Conservation (phyloP, 192 early-diverging fungal species). For the Geranomyces variabilis region DNA sequence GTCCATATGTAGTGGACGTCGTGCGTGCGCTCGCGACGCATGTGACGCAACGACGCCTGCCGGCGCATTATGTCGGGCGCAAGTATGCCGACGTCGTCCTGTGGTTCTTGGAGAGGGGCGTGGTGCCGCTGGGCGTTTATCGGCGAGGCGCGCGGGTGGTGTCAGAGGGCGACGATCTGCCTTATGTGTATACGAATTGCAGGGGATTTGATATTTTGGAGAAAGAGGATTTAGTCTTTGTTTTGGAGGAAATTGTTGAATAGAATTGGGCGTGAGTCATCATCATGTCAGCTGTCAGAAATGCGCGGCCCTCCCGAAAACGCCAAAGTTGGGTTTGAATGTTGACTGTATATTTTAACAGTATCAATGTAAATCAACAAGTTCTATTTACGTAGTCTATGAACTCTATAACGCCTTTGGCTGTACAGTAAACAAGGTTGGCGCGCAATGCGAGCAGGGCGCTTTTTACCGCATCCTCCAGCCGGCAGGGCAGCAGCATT, state of each 20-base stretch:
- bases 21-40: constrained; percentile 36
- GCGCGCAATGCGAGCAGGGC: no score
- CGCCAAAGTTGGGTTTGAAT: no score
- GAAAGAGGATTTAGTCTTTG: constrained; percentile 48
- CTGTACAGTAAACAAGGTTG: no score
- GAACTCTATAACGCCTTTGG: no score
- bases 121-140: constrained; percentile 53
- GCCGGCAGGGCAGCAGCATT: no score
- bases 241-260: constrained; percentile 17
- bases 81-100: constrained; percentile 42
- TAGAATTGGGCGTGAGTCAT: no score
- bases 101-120: constrained; percentile 33
- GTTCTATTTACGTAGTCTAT: no score
- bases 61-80: constrained; percentile 23
- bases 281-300: no score
- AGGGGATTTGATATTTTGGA: constrained; percentile 46
- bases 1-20: constrained; percentile 53
- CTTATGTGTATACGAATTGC: constrained; percentile 59
- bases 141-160: neutral
- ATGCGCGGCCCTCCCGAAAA: no score
- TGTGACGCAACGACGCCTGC: constrained; percentile 32
- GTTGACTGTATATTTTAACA: no score
- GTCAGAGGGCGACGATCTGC: constrained; percentile 21
- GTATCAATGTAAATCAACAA: no score
- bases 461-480: no score